Percentiles rank a stretch among this genome's conserved stretches.
These are phyloP conservation scores for Verticillium nubilum DNA, from an alignment of 2,329 filamentous ascomycete species.

Conservation along the genomic window DNA sequence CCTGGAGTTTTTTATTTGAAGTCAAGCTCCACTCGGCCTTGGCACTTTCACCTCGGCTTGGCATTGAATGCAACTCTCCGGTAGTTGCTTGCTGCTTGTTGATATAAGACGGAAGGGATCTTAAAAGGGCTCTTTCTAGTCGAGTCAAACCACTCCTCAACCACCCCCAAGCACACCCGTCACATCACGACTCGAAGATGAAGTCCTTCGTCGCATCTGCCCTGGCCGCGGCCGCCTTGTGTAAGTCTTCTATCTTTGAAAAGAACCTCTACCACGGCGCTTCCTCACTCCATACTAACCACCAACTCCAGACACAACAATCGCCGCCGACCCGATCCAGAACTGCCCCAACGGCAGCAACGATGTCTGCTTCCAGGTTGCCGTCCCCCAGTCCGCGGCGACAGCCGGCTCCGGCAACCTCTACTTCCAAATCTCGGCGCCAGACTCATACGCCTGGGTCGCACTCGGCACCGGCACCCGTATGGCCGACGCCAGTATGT, in stretches of 20 bases:
- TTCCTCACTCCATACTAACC: no score
- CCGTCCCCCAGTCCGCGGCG: constrained; percentile 44
- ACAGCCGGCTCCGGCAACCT: constrained; percentile 47
- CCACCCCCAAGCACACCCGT: not conserved
- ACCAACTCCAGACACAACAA: constrained; percentile 15
- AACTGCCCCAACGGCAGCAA: constrained; percentile 33
- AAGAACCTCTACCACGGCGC: not conserved
- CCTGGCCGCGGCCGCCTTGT: constrained; percentile 4
- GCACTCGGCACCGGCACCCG: constrained; percentile 48
- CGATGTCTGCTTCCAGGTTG: constrained; percentile 50
- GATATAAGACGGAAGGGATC: not conserved
- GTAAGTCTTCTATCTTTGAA: constrained; percentile 1
- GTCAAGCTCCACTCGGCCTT: not conserved
- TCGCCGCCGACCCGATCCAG: constrained; percentile 20
- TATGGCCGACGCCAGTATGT: constrained; percentile 56
- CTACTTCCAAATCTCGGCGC: constrained; percentile 56
- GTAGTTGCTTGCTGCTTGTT: not conserved
- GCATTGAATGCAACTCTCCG: no score
- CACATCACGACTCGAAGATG: constrained; percentile 2
- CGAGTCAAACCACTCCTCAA: not conserved
- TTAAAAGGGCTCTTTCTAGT: not conserved
- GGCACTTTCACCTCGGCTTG: not conserved
- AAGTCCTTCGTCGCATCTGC: constrained; percentile 7
- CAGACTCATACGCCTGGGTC: constrained; percentile 47
- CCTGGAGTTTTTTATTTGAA: not conserved